A percentile compares a stretch with the other conserved stretches of the same genome.
phyloP scores from a whole-genome alignment of 1,139 yeast species.

The Kluyveromyces sp. region DNA sequence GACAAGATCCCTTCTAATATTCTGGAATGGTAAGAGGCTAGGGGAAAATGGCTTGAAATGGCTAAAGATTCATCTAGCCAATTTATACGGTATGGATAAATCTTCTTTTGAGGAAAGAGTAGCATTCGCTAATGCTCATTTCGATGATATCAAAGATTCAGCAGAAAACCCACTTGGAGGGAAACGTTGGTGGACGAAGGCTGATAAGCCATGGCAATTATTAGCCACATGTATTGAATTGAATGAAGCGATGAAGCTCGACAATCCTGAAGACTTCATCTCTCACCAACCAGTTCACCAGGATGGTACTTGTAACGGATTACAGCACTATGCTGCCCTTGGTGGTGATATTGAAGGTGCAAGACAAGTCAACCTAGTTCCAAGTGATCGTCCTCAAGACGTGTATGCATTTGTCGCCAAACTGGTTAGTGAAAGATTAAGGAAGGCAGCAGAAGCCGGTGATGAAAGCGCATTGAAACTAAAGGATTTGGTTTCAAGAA shows the following conservation, averaged over 20 bases:
- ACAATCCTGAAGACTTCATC: conserved; percentile 65
- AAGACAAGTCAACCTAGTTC: conserved; percentile 76
- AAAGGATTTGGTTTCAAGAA: conserved; percentile 64
- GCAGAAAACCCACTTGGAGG: conserved; percentile 63
- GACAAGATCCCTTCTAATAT: conserved; percentile 74
- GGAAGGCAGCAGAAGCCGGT: conserved; percentile 52
- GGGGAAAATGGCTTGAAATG: conserved; percentile 74
- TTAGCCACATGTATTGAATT: conserved; percentile 81
- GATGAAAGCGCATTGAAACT: conserved; percentile 32
- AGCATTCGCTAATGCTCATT: conserved; percentile 58
- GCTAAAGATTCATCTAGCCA: conserved; percentile 87
- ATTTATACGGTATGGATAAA: conserved; percentile 82
- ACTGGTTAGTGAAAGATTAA: conserved; percentile 53
- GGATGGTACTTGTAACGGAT: conserved; percentile 96
- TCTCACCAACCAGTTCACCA: conserved; percentile 91
- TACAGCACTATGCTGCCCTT: conserved; percentile 95
- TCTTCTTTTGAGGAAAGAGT: conserved; percentile 71
- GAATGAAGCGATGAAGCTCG: conserved; percentile 57
- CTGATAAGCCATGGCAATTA: conserved; percentile 96
- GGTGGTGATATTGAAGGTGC: conserved; percentile 98
- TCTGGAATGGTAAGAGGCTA: conserved; percentile 80
- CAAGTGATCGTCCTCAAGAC: conserved; percentile 82
- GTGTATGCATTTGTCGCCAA: conserved; percentile 79
- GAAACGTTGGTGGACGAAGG: conserved; percentile 72
- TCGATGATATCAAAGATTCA: conserved; percentile 54